Base-by-base conservation (phyloP, 306 rosid species). In the Citrullus colocynthis region DNA sequence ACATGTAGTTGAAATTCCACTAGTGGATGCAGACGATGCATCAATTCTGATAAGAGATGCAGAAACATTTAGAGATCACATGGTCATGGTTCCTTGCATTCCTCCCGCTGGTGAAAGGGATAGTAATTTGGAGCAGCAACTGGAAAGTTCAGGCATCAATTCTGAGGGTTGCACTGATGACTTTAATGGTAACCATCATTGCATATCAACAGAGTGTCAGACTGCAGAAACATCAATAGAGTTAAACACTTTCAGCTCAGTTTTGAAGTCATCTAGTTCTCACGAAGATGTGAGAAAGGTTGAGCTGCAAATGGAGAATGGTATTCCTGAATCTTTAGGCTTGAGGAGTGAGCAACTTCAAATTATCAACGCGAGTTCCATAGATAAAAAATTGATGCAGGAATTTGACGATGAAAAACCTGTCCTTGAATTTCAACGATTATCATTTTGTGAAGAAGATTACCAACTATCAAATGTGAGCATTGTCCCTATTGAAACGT, bases 271-370 rank as follows among this genome's bases (percentile, higher is more conserved):
- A 79, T 85, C 85, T 16, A 67, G 70, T 64, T 76, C 86, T 84
- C 87, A 78, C 78, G 83, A 78, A 34, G 89, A 92, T 75, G 87
- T 86, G 82, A 88, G 87, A 80, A 88, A 85, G 85, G 80, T 67
- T 76, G 91, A 82, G 58, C 64, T 44, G 37, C 80, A 79, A 71
- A 49, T 54, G 41, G 63, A 59, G 77, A 74, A 76, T 54, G 75
- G 55, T 62, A 79, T 67, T 45, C 73, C 84, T 63, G 71, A 83
- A 78, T 81, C 90, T 78, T 77, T 81, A 41, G 72, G 64, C 62
- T 63, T 55, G 32, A 18, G 37, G 80, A 88, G 86, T 85, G 82
- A 84, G 70, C 73, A 45, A 77, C 52, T 48, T 73, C 82, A 81
- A 70, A 78, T 79, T 78, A 61, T 58, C 56, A 80, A 60, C 62